These are phyloP conservation scores for Kalmanozyma brasiliensis DNA, from an alignment of 1,284 basidiomycete genomes.

Conservation along the genomic window DNA sequence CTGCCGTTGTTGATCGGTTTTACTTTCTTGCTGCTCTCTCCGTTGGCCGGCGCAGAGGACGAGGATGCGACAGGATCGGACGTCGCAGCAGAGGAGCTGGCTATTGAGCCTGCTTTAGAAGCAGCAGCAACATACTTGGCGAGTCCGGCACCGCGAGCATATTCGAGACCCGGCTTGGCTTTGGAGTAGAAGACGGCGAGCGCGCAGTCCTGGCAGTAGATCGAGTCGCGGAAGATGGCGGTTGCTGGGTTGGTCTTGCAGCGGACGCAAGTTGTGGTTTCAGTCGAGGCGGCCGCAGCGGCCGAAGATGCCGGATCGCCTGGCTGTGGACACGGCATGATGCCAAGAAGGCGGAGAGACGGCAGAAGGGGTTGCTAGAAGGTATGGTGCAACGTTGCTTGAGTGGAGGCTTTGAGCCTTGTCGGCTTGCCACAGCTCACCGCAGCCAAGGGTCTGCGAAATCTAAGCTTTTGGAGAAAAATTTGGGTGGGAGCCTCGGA, in stretches of 20 bases:
- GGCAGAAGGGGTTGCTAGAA: neutral
- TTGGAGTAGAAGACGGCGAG: slow-evolving; percentile 52
- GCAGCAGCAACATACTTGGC: slow-evolving; percentile 42
- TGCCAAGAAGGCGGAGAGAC: no score
- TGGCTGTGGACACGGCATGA: slow-evolving; percentile 48
- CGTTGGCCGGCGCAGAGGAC: slow-evolving; percentile 4
- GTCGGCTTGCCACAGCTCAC: neutral
- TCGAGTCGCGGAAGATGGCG: slow-evolving; percentile 50
- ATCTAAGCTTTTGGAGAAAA: slow-evolving; percentile 30
- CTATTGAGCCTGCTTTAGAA: slow-evolving; percentile 4
- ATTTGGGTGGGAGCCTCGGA: slow-evolving; percentile 23
- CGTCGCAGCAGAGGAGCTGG: neutral
- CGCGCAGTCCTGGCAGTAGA: slow-evolving; percentile 56
- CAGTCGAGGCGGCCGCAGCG: neutral
- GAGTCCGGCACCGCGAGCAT: slow-evolving; percentile 53
- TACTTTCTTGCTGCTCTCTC: neutral
- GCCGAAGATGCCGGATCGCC: slow-evolving; percentile 18
- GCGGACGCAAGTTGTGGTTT: slow-evolving; percentile 38
- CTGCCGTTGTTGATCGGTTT: slow-evolving; percentile 29
- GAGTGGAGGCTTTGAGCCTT: no score
- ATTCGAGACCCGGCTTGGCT: slow-evolving; percentile 52
- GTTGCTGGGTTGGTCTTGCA: slow-evolving; percentile 40
- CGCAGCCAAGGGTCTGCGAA: slow-evolving; percentile 1
- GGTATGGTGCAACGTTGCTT: no score
- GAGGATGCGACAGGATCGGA: neutral